A percentile compares a stretch with the other conserved stretches of the same genome.
Evolutionary conservation across 2,329 filamentous ascomycete species (phyloP).

Genomic region (Fusarium sterilihyphosum): DNA sequence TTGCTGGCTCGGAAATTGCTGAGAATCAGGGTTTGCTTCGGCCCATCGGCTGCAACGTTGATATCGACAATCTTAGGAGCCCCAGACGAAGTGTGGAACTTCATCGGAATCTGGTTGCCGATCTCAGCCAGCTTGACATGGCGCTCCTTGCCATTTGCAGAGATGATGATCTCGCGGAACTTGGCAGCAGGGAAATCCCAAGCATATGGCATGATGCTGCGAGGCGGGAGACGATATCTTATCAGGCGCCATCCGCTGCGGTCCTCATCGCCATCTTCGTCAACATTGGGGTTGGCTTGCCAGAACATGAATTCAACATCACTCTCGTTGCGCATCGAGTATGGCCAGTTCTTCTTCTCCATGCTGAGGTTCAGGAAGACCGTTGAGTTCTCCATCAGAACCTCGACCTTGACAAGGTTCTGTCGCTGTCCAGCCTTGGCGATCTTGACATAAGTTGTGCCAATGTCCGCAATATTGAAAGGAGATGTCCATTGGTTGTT

Average conservation of each 20-base stretch:
- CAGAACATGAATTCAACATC: conserved; percentile 97
- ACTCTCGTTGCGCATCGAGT: conserved; percentile 98
- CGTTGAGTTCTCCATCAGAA: conserved; percentile 91
- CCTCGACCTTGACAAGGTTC: conserved; percentile 84
- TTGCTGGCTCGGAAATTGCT: conserved; percentile 94
- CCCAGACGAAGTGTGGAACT: conserved; percentile 74
- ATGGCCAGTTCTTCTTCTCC: conserved; percentile 96
- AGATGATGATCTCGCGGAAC: conserved; percentile 88
- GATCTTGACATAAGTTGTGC: conserved; percentile 92
- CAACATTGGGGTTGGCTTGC: conserved; percentile 91
- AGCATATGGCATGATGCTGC: conserved; percentile 99
- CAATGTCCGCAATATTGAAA: conserved; percentile 96
- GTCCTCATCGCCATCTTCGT: conserved; percentile 88
- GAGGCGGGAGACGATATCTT: conserved; percentile 87
- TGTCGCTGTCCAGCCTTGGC: conserved; percentile 91
- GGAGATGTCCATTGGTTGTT: conserved; percentile 98
- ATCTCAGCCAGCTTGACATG: conserved; percentile 97
- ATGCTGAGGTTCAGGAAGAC: conserved; percentile 91
- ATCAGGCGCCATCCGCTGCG: conserved; percentile 91
- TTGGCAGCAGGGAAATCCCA: conserved; percentile 99
- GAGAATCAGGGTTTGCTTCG: conserved; percentile 91
- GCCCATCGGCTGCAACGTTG: conserved; percentile 94
- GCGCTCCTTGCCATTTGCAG: conserved; percentile 66
- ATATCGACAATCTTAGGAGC: conserved; percentile 92
- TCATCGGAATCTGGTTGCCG: conserved; percentile 94